A percentile compares a stretch with the other conserved stretches of the same genome.
phyloP scores from a whole-genome alignment of 495 filamentous ascomycete species.

The Penicillium subrubescens region DNA sequence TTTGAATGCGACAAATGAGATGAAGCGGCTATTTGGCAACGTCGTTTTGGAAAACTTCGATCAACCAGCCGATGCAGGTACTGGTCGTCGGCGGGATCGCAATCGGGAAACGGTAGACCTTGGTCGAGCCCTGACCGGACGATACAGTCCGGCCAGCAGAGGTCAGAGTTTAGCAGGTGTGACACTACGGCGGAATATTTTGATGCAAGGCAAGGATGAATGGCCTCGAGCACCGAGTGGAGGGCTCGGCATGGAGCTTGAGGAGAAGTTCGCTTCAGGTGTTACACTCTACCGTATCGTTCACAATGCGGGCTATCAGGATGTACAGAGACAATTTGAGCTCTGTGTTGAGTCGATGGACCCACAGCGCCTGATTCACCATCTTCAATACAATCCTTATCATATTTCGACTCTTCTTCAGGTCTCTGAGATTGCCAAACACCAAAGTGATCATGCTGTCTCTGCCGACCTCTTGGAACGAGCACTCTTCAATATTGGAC shows the following conservation, averaged over 20 bases:
- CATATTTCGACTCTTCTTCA: conserved; percentile 92
- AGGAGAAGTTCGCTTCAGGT: conserved; percentile 56
- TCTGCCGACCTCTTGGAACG: conserved; percentile 88
- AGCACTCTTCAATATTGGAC: conserved; percentile 89
- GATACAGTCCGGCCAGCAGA: conserved; percentile 56
- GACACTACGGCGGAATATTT: conserved; percentile 72
- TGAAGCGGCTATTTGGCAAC: conserved; percentile 88
- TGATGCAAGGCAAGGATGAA: conserved; percentile 86
- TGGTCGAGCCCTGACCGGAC: conserved; percentile 67
- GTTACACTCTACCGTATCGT: conserved; percentile 64
- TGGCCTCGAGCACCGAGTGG: conserved; percentile 83
- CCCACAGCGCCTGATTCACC: conserved; percentile 66
- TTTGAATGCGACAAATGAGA: conserved; percentile 88
- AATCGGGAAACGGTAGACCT: conserved; percentile 63
- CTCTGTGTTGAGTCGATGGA: conserved; percentile 79
- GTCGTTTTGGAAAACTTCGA: conserved; percentile 68
- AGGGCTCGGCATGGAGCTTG: conserved; percentile 81
- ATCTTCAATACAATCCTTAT: conserved; percentile 76
- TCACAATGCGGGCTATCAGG: conserved; percentile 76
- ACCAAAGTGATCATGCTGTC: conserved; percentile 81
- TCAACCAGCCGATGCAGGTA: conserved; percentile 53
- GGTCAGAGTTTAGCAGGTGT: conserved; percentile 68
- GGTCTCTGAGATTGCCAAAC: conserved; percentile 87
- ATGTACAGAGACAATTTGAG: conserved; percentile 75
- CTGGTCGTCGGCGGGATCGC: conserved; percentile 54